Base-by-base conservation (phyloP, 148 eudicot genomes). In the Silene conica region DNA sequence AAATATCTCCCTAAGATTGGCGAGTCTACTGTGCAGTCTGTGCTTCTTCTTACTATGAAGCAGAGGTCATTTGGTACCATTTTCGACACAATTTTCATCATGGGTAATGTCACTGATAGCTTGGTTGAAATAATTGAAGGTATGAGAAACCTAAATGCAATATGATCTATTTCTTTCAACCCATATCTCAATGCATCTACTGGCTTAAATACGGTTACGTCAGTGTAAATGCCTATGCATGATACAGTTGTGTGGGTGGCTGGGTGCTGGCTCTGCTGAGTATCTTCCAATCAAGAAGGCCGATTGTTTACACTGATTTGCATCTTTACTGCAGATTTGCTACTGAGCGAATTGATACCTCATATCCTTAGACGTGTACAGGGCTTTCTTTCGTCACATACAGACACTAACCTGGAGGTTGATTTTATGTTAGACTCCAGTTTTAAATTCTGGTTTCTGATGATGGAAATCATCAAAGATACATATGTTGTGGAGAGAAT, bases 381-480 rank as follows among this genome's bases (percentile, higher is more conserved):
- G 63, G 84, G 78, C 70, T 64, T 78, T 67, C 70, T 84, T 71
- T 73, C 63, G 26, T 64, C 82, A 76, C 75, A 82, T 60, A 62
- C 74, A 22, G 82, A 80, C 73, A 56, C 79, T 71, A 70, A 41
- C 56, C 65, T 73, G 50, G 76, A 74, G 48, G 83, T 83, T 65
- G 76, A 72, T 61, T 81, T 88, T 56, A 82, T 74, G 81, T 79
- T 79, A 68, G 83, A 81, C 65, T 75, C 86, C 63, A 84, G 80
- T 80, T 83, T 75, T 41, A 78, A 71, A 62, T 88, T 89, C 67
- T 94, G 97, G 97, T 81, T 79, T 60, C 76, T 81, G 79, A 80
- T 94, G 78, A 84, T 92, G 73, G 92, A 87, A 87, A 76, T 85
- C 75, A 81, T 92, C 67, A 90, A 73, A 84, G 98, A 94, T 82